Evolutionary conservation across 2,329 filamentous ascomycete genomes (phyloP).

Genomic region (Aureobasidium musti): DNA sequence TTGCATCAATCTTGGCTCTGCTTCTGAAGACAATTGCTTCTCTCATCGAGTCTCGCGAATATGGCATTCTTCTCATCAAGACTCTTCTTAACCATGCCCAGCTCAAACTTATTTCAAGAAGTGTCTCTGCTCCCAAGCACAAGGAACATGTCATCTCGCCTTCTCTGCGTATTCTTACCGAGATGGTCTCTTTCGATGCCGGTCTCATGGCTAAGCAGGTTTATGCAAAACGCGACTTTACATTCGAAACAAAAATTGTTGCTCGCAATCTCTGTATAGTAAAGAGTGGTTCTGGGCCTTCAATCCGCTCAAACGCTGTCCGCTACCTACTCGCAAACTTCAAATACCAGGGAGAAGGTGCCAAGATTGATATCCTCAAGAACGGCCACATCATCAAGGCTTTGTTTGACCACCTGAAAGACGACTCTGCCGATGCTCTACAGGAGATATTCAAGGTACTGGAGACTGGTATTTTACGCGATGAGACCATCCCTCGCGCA

Average conservation of each 20-base stretch:
- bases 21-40: conserved; percentile 76
- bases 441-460: conserved; percentile 72
- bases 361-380: conserved; percentile 79
- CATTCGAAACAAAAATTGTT: conserved; percentile 69
- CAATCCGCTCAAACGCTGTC: conserved; percentile 79
- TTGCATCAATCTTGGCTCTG: conserved; percentile 77
- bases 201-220: conserved; percentile 75
- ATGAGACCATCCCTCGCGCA: conserved; percentile 70
- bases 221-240: conserved; percentile 71
- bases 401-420: conserved; percentile 73
- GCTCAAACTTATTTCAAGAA: conserved; percentile 75
- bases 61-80: conserved; percentile 76
- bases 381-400: conserved; percentile 69
- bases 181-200: conserved; percentile 83
- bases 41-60: conserved; percentile 70
- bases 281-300: conserved; percentile 66
- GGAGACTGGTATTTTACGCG: conserved; percentile 70
- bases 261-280: conserved; percentile 78
- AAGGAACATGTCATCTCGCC: conserved; percentile 90
- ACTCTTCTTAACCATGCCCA: conserved; percentile 79
- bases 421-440: conserved; percentile 74
- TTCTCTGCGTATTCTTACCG: conserved; percentile 78
- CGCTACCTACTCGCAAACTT: conserved; percentile 78
- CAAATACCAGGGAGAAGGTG: conserved; percentile 72
- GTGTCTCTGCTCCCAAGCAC: conserved; percentile 74